Evolutionary conservation across 768 basidiomycete species (phyloP), one percentile per base, ranked within the genome.

Genomic region (Trametes elegans): DNA sequence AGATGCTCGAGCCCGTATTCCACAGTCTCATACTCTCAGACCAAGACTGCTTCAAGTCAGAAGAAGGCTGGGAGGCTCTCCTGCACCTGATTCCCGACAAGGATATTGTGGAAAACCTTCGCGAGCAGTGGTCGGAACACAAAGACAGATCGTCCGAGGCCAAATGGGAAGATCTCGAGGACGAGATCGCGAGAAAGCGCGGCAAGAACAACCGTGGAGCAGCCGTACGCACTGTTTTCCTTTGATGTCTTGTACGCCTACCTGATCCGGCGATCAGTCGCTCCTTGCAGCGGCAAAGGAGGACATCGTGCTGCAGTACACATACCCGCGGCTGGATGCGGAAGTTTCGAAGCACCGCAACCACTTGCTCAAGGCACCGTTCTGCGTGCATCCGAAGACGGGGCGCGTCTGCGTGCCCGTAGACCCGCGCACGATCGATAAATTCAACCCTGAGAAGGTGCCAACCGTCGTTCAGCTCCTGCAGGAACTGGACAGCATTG

Each of bases 261-360:
- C 24, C 27, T 28, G n/a, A 3, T 29, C 31, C 24, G 18, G 24
- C 28, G 2, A 7, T 21, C 27, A 76, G 74, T 57, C 59, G 24
- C 62, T 55, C 26, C 60, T 82, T 36, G 71, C 60, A 49, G 71
- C 71, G 1, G 83, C 85, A 3, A 74, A 93, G 73, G 87, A 96
- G 68, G 96, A 98, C 58, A 82, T 98, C 55, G 77, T 97, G 42
- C 75, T 99, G 11, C 88, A 93, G 62, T 98, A 97, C 70, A 96
- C 90, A 0, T 99, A 98, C 71, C 96, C 96, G 1, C 85, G 97
- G 11, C 81, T 99, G 49, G 97, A 99, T 70, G 90, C 90, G 13
- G 97, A 99, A 70, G 97, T 99, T 26, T 95, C 94, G 3, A 96
- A 98, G 66, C 92, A 95, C 66, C 82, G 94, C 45, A 98, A 99